Conservation (phyloP, 139 green algal species). For the Bryopsis sp. region DNA sequence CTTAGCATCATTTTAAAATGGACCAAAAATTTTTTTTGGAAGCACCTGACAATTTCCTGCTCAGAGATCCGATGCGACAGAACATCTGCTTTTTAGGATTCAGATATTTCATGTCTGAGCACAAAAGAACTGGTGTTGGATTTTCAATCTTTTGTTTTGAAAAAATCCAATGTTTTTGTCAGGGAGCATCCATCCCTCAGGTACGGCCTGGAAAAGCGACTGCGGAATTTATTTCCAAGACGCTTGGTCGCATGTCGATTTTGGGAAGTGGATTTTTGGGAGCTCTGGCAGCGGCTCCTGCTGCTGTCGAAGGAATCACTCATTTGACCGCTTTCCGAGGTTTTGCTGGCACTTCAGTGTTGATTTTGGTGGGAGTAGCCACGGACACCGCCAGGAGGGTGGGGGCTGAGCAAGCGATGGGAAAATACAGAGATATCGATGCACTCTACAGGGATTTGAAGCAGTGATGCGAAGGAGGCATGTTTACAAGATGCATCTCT, state of each 20-base stretch:
- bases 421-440: slow-evolving; percentile 77
- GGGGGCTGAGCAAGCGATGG: slow-evolving; percentile 80
- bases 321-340: slow-evolving; percentile 83
- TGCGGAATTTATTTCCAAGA: slow-evolving; percentile 82
- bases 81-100: no score
- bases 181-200: slow-evolving; percentile 79
- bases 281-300: slow-evolving; percentile 71
- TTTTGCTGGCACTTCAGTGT: slow-evolving; percentile 92
- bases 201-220: slow-evolving; percentile 83
- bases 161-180: slow-evolving; percentile 7
- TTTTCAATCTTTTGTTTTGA: no score
- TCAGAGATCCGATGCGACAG: no score
- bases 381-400: slow-evolving; percentile 90
- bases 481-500: no score
- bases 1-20: background rate
- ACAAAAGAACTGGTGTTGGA: no score
- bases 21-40: background rate
- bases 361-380: slow-evolving; percentile 91
- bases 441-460: slow-evolving; percentile 48
- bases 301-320: slow-evolving; percentile 75
- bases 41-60: no score
- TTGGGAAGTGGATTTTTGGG: slow-evolving; percentile 90
- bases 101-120: no score
- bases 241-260: slow-evolving; percentile 84
- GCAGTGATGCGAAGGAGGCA: slow-evolving; percentile 9